A percentile compares a stretch with the other conserved stretches of the same genome.
phyloP scores from a whole-genome alignment of 345 rosid species.

The Conringia planisiliqua region DNA sequence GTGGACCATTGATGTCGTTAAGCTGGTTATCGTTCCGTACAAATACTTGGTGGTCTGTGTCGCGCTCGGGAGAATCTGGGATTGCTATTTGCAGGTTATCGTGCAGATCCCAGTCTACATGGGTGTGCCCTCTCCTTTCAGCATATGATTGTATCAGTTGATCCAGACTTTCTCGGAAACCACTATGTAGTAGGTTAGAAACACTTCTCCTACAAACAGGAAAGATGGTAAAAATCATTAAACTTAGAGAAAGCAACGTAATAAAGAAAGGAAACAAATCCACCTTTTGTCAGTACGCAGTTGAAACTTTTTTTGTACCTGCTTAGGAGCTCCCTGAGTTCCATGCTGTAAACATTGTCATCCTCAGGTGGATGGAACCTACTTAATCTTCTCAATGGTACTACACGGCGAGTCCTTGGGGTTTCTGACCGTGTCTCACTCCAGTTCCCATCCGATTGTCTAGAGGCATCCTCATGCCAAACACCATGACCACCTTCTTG shows the following conservation, averaged over 20 bases:
- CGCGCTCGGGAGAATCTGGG: slow-evolving; percentile 58
- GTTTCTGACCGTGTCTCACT: slow-evolving; percentile 55
- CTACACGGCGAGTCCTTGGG: slow-evolving; percentile 57
- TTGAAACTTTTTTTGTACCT: slow-evolving; percentile 46
- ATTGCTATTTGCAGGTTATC: slow-evolving; percentile 62
- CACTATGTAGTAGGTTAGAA: slow-evolving; percentile 95
- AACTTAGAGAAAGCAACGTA: background rate
- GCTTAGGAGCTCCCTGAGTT: slow-evolving; percentile 94
- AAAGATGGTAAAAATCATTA: background rate
- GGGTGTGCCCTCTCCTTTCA: slow-evolving; percentile 85
- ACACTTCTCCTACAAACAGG: slow-evolving; percentile 74
- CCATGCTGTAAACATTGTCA: slow-evolving; percentile 93
- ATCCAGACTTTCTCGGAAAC: slow-evolving; percentile 98
- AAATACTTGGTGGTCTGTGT: slow-evolving; percentile 64
- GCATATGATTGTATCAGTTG: slow-evolving; percentile 92
- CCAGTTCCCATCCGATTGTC: slow-evolving; percentile 61
- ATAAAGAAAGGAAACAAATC: background rate
- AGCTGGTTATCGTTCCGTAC: slow-evolving; percentile 55
- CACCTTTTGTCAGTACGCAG: background rate
- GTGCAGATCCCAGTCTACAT: slow-evolving; percentile 90
- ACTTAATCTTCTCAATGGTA: slow-evolving; percentile 68
- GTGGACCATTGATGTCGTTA: slow-evolving; percentile 52
- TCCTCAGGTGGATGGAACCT: slow-evolving; percentile 96
- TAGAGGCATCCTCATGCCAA: slow-evolving; percentile 60
- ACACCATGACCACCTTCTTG: slow-evolving; percentile 48